A percentile compares a stretch with the other conserved stretches of the same genome.
Evolutionary conservation across 352 stramenopile species (phyloP).

Genomic region (Phytopythium aichiense): DNA sequence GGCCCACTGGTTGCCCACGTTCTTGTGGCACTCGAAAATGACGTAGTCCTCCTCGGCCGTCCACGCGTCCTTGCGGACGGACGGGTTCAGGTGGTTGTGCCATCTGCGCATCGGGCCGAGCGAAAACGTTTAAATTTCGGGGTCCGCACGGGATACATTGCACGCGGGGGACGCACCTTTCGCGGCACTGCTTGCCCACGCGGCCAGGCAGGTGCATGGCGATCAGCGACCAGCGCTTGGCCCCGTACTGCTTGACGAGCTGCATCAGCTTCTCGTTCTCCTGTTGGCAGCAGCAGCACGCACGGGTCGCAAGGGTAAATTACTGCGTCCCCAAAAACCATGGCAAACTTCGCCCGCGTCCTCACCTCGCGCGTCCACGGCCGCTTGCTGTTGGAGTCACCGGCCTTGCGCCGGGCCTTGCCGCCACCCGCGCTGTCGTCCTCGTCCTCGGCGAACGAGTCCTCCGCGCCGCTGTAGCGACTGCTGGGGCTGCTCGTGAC

Average conservation of each 20-base stretch:
- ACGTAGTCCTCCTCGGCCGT: conserved; percentile 88
- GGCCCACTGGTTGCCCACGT: conserved; percentile 90
- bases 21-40: conserved; percentile 90
- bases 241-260: conserved; percentile 86
- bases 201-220: conserved; percentile 85
- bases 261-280: conserved; percentile 89
- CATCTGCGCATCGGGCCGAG: conserved; percentile 35
- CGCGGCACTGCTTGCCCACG: conserved; percentile 87
- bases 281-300: conserved; percentile 9
- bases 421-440: conserved; percentile 36
- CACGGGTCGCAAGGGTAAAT: conserved; percentile 4
- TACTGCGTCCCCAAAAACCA: background rate
- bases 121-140: conserved; percentile 1
- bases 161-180: conserved; percentile 25
- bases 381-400: conserved; percentile 81
- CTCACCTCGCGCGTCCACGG: conserved; percentile 72
- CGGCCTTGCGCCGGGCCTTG: conserved; percentile 44
- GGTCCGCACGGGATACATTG: background rate
- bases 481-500: conserved; percentile 22
- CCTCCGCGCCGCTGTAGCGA: conserved; percentile 38
- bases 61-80: conserved; percentile 87
- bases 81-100: conserved; percentile 88
- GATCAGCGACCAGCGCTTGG: conserved; percentile 88
- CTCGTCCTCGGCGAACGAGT: conserved; percentile 69
- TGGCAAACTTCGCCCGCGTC: background rate